Evolutionary conservation across 768 basidiomycete species (phyloP).

Genomic region (Boletus reticuloceps): DNA sequence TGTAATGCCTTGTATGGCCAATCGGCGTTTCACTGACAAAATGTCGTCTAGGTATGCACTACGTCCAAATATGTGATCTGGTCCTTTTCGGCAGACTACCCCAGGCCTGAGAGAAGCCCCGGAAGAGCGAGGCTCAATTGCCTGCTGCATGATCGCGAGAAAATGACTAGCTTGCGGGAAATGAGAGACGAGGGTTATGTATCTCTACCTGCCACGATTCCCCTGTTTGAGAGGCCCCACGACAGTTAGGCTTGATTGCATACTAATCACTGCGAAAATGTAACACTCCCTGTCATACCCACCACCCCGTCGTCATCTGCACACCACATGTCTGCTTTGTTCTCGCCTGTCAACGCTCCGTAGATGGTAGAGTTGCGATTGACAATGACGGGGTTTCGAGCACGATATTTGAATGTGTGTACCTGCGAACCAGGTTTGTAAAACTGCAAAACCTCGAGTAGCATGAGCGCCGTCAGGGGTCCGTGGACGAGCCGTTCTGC

Average conservation of each 20-base stretch:
- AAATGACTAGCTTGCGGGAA: not conserved
- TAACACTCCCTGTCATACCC: conserved; percentile 64
- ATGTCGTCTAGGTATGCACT: conserved; percentile 24
- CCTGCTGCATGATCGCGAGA: not conserved
- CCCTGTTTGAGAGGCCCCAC: not conserved
- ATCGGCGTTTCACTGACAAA: conserved; percentile 7
- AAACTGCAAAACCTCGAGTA: conserved; percentile 59
- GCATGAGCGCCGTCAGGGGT: conserved; percentile 76
- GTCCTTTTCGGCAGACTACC: not conserved
- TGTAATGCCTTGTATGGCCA: conserved; percentile 16
- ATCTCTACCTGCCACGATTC: too few species aligned
- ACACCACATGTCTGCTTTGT: conserved; percentile 53
- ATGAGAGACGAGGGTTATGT: too few species aligned
- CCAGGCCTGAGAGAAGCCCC: not conserved
- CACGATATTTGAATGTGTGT: conserved; percentile 63
- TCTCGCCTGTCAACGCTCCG: conserved; percentile 41
- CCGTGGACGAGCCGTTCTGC: conserved; percentile 83
- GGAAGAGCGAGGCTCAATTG: not conserved
- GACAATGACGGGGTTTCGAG: conserved; percentile 61
- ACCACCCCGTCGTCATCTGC: conserved; percentile 54
- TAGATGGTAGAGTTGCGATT: conserved; percentile 46
- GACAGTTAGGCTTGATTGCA: too few species aligned
- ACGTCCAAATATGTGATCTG: conserved; percentile 8
- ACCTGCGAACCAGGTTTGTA: conserved; percentile 48
- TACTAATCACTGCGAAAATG: conserved; percentile 16